Conservation (phyloP, 2,329 filamentous ascomycete genomes). For the Fusarium sp. region DNA sequence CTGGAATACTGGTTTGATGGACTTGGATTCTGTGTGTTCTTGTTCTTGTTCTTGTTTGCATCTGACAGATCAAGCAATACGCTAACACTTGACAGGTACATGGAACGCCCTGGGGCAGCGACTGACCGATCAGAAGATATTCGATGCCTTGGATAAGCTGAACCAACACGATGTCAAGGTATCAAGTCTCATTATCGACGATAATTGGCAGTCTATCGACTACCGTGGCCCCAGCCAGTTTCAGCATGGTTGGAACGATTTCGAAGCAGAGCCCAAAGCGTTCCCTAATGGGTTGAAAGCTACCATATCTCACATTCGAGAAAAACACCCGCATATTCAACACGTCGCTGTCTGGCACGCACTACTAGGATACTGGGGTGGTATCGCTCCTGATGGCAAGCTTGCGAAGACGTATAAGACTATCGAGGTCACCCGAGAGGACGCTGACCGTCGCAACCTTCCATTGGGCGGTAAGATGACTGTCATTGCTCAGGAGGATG, state of each 20-base stretch:
- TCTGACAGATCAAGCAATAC: not conserved
- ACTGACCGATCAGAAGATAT: slow-evolving; percentile 82
- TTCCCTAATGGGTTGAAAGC: slow-evolving; percentile 85
- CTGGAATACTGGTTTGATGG: slow-evolving; percentile 91
- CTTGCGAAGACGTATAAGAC: slow-evolving; percentile 85
- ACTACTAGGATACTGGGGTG: slow-evolving; percentile 89
- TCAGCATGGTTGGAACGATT: slow-evolving; percentile 77
- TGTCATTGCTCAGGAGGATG: slow-evolving; percentile 78
- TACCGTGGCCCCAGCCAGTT: slow-evolving; percentile 62
- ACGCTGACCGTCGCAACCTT: slow-evolving; percentile 58
- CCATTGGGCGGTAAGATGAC: slow-evolving; percentile 73
- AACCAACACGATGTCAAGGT: slow-evolving; percentile 79
- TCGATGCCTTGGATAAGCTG: slow-evolving; percentile 78
- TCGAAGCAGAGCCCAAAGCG: slow-evolving; percentile 82
- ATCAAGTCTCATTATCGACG: slow-evolving; percentile 91
- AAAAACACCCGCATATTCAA: slow-evolving; percentile 75
- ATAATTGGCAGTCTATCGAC: slow-evolving; percentile 90
- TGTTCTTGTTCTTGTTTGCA: not conserved
- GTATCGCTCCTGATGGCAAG: slow-evolving; percentile 78
- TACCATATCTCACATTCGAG: slow-evolving; percentile 75
- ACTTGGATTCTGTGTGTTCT: slow-evolving; percentile 79
- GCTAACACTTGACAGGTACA: slow-evolving; percentile 65
- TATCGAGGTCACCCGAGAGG: slow-evolving; percentile 64
- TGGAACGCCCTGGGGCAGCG: slow-evolving; percentile 93
- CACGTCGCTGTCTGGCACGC: slow-evolving; percentile 97